These are phyloP conservation scores for Chamaenerion angustifolium DNA, from an alignment of 345 rosid species.

Conservation along the genomic window DNA sequence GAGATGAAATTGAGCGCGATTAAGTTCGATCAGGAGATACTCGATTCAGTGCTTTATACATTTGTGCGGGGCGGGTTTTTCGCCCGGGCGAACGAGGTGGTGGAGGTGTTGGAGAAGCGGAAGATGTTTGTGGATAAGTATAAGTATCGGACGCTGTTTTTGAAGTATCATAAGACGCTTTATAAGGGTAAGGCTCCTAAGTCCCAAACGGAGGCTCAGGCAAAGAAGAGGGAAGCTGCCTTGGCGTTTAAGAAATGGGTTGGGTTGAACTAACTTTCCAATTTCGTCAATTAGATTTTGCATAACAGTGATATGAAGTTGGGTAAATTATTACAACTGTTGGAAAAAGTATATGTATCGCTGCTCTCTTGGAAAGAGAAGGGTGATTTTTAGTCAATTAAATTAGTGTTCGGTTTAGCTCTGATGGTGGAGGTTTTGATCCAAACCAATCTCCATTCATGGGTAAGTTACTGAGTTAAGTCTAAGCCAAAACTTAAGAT, in stretches of 20 bases:
- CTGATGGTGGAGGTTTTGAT: too few relatives aligned
- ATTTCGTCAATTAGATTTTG: too few relatives aligned
- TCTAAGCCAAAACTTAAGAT: too few relatives aligned
- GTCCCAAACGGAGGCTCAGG: conserved; percentile 71
- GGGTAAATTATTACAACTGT: too few relatives aligned
- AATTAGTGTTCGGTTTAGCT: too few relatives aligned
- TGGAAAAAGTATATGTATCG: too few relatives aligned
- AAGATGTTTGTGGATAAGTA: conserved; percentile 81
- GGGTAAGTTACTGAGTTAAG: too few relatives aligned
- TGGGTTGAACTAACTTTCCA: conserved; percentile 40
- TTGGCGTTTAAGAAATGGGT: conserved; percentile 68
- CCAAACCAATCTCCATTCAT: too few relatives aligned
- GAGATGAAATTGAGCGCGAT: conserved; percentile 73
- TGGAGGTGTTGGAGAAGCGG: conserved; percentile 65
- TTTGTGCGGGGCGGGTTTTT: conserved; percentile 91
- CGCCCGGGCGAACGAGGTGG: conserved; percentile 68
- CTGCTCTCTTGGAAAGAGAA: too few relatives aligned
- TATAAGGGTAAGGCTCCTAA: conserved; percentile 82
- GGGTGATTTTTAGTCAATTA: too few relatives aligned
- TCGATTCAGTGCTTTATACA: conserved; percentile 77
- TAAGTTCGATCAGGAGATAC: conserved; percentile 85
- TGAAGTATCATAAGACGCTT: conserved; percentile 87
- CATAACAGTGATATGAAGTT: too few relatives aligned
- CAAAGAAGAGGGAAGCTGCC: conserved; percentile 67
- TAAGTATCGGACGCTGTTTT: conserved; percentile 66